phyloP scores from a whole-genome alignment of 345 rosid genomes.

The Raphanus raphanistrum region DNA sequence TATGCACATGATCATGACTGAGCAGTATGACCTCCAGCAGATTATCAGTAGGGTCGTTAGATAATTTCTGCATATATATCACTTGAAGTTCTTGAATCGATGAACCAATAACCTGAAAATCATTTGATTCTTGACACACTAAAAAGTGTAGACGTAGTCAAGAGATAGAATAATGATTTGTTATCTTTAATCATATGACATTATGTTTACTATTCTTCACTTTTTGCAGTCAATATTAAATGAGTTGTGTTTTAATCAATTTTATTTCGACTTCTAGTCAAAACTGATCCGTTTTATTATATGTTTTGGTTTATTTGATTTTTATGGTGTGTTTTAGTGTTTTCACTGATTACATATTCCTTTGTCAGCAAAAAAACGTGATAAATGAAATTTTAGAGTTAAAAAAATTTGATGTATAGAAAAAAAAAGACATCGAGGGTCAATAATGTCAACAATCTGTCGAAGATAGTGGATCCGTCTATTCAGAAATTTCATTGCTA shows the following conservation, averaged over 20 bases:
- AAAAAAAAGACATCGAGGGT: too few relatives aligned
- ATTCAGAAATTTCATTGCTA: too few relatives aligned
- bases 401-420: too few relatives aligned
- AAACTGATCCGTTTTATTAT: too few relatives aligned
- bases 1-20: not conserved
- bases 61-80: not conserved
- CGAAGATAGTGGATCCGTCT: too few relatives aligned
- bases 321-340: too few relatives aligned
- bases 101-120: not conserved
- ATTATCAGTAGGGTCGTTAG: not conserved
- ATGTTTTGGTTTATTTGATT: too few relatives aligned
- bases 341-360: too few relatives aligned
- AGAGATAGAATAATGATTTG: not conserved
- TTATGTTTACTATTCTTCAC: not conserved
- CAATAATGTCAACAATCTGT: too few relatives aligned
- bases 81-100: not conserved
- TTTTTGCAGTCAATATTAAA: not conserved
- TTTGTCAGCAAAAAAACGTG: too few relatives aligned
- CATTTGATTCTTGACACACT: not conserved
- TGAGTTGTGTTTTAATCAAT: not conserved
- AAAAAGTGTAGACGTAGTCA: too few relatives aligned
- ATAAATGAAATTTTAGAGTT: too few relatives aligned
- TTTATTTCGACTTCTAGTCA: not conserved
- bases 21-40: not conserved
- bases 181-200: not conserved